Conservation (phyloP, 2,329 filamentous ascomycete genomes). For the Cryphonectria japonica region DNA sequence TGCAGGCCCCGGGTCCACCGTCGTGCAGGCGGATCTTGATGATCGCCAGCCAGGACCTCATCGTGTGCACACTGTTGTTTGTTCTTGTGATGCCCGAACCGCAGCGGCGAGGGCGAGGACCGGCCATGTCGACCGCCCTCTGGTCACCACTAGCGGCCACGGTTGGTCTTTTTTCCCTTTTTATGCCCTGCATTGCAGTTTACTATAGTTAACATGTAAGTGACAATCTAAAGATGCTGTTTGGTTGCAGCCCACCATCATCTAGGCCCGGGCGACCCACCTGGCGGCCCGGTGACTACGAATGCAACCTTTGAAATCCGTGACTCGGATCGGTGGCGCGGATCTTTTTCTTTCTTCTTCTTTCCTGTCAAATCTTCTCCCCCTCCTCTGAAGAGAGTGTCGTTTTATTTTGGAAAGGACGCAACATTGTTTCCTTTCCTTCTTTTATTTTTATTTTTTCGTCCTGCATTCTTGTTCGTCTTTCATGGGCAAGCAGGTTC, state of each 20-base stretch:
- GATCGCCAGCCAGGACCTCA: neutral
- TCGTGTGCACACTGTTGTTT: neutral
- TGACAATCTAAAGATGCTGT: neutral
- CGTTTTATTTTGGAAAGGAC: neutral
- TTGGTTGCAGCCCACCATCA: slow-evolving; percentile 16
- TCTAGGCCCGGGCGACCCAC: slow-evolving; percentile 20
- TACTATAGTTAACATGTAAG: neutral
- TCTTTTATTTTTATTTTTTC: neutral
- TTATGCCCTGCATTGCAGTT: neutral
- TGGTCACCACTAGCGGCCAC: neutral
- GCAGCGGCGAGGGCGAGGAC: slow-evolving; percentile 10
- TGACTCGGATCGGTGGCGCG: slow-evolving; percentile 20
- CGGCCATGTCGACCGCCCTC: slow-evolving; percentile 15
- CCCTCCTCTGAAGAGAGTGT: neutral
- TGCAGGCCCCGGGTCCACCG: slow-evolving; percentile 3
- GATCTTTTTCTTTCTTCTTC: neutral
- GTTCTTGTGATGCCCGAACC: neutral
- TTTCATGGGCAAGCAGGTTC: neutral
- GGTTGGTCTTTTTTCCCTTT: neutral
- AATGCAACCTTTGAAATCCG: slow-evolving; percentile 3
- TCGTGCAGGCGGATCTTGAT: neutral
- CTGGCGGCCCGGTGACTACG: slow-evolving; percentile 23
- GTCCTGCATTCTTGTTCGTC: neutral
- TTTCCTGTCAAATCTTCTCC: neutral
- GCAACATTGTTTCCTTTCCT: neutral